Base-by-base conservation (phyloP, 1,284 basidiomycete genomes). In the Abortiporus biennis region DNA sequence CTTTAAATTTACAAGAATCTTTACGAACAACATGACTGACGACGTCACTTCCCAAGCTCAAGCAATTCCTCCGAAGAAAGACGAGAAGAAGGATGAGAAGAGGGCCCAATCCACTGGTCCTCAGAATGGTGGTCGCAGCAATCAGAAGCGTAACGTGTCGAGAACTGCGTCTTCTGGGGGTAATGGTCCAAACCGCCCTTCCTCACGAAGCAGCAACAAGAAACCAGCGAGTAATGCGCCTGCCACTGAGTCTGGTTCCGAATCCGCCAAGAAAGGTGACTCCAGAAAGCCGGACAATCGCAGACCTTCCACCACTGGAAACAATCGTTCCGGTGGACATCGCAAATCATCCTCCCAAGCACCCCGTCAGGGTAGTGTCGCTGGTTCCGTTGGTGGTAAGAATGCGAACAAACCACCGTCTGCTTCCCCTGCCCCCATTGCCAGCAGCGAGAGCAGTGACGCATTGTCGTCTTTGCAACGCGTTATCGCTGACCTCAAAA, bases 11-110 rank as follows among this genome's bases (percentile, higher is more conserved):
- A 67, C 63, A 39, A 62, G 61, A 68, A 53, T 54, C 72, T 62
- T 78, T 72, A 87, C 79, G 81, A 85, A 77, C 79, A 77, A 80
- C 66, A 88, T 89, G 85, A 84, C 81, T 62, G 85, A 88, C 74
- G 80, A 88, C 72, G 67, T 70, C 56, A 71, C 71, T 62, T 68
- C 72, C 57, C 73, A 73, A 62, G 61, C 68, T 51, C 76, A 72
- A 58, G 66, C 60, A 46, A 49, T 51, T 29, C 50, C 56, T 38
- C 50, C 50, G 16, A n/a, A n/a, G n/a, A 58, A 47, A 43, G 51
- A 50, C 38, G 54, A 64, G 48, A 82, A 72, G 73, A 78, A 72
- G 65, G 80, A 85, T 55, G 80, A 83, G 61, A 85, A 76, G 72
- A 84, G 77, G 65, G 63, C 71, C 44, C 47, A 68, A 16, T 48